Evolutionary conservation across 177 flowering plant species (phyloP).

Genomic region (Vitis hybrid): DNA sequence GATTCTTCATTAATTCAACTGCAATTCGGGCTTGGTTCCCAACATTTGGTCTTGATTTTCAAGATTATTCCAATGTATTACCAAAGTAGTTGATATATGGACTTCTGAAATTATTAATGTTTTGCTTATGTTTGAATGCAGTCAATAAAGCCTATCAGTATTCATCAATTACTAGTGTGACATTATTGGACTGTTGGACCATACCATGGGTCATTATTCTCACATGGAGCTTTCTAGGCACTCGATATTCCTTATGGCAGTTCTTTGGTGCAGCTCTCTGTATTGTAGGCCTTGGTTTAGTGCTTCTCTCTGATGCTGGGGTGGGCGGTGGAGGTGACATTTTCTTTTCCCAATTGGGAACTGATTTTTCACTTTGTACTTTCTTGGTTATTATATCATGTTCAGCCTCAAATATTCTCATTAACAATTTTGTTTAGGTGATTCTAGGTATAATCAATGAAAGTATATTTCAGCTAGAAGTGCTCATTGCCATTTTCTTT

Average conservation of each 20-base stretch:
- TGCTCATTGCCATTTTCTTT: no score
- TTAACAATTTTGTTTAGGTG: no score
- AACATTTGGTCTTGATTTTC: no score
- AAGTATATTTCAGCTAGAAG: no score
- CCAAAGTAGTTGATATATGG: no score
- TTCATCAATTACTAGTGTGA: constrained; percentile 63
- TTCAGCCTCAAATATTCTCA: no score
- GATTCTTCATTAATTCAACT: no score
- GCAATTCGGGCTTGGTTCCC: no score
- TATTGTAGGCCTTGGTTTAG: constrained; percentile 45
- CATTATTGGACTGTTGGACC: constrained; percentile 60
- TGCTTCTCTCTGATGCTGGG: constrained; percentile 49
- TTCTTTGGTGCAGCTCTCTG: constrained; percentile 48
- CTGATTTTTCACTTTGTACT: no score
- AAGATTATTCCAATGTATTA: no score
- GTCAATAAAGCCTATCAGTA: constrained; percentile 59
- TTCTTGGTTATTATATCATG: no score
- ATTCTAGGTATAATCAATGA: no score
- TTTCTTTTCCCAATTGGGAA: not conserved
- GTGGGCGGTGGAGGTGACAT: constrained; percentile 40
- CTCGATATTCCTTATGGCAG: constrained; percentile 47
- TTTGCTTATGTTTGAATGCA: constrained; percentile 28
- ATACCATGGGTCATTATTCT: constrained; percentile 56
- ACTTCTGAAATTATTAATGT: not conserved
- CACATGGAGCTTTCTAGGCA: constrained; percentile 49